A percentile compares a stretch with the other conserved stretches of the same genome.
phyloP scores from a whole-genome alignment of 768 basidiomycete genomes.

The Leccinum longicurvipes region DNA sequence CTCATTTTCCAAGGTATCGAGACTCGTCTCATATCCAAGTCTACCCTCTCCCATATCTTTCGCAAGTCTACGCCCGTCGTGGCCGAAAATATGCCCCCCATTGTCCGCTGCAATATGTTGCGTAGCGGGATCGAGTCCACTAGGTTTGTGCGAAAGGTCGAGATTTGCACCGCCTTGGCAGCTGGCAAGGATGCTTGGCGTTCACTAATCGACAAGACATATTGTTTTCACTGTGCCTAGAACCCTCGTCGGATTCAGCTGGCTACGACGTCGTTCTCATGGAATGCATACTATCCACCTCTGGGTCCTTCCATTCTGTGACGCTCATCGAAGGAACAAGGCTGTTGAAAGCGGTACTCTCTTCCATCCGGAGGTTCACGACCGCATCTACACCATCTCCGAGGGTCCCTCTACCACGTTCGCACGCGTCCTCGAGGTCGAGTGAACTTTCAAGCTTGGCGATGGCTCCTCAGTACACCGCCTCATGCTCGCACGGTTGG shows the following conservation, averaged over 20 bases:
- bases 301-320: constrained; percentile 2
- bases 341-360: neutral
- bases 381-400: constrained; percentile 1
- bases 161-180: neutral
- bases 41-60: neutral
- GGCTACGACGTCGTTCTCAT: constrained; percentile 2
- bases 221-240: neutral
- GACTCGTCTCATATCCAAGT: neutral
- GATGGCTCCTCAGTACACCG: no score
- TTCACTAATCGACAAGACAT: no score
- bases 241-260: neutral
- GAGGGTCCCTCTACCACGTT: no score
- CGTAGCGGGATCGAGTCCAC: neutral
- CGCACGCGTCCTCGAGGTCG: no score
- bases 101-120: neutral
- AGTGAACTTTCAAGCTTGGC: no score
- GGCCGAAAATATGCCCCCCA: neutral
- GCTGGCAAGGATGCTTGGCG: neutral
- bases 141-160: neutral
- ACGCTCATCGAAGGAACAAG: neutral
- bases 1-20: neutral
- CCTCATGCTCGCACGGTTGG: no score
- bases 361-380: constrained; percentile 10
- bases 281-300: constrained; percentile 15
- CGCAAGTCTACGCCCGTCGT: neutral